phyloP scores from a whole-genome alignment of 495 filamentous ascomycete genomes.

The Neurospora sp. region DNA sequence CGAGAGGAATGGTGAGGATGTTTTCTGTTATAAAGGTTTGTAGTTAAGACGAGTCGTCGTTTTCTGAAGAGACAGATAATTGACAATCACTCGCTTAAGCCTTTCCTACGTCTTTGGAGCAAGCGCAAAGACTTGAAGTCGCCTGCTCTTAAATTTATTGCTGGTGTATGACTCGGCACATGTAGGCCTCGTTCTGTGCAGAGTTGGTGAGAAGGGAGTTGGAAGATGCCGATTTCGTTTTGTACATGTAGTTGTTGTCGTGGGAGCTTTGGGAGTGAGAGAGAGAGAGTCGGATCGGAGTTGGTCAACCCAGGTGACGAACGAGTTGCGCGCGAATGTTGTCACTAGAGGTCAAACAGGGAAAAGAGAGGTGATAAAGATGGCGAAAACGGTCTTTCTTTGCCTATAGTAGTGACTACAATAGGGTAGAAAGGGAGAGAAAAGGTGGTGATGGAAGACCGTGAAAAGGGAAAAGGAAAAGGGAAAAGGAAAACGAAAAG shows the following conservation, averaged over 20 bases:
- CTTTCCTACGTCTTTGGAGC: conserved; percentile 42
- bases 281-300: not conserved
- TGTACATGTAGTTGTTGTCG: conserved; percentile 12
- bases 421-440: not conserved
- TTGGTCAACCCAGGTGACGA: not conserved
- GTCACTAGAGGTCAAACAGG: not conserved
- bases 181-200: conserved; percentile 13
- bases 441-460: not conserved
- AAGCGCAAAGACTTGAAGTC: conserved; percentile 56
- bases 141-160: conserved; percentile 32
- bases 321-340: not conserved
- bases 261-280: not conserved
- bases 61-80: not conserved
- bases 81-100: conserved; percentile 25
- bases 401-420: not conserved
- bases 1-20: not conserved
- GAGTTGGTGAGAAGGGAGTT: conserved; percentile 10
- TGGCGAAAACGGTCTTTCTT: not conserved
- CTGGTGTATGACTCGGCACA: conserved; percentile 20
- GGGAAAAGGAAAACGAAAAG: not conserved
- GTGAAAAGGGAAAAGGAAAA: not conserved
- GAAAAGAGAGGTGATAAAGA: not conserved
- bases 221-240: conserved; percentile 7
- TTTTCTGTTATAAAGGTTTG: not conserved
- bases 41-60: conserved; percentile 1